Evolutionary conservation across 2,329 filamentous ascomycete species (phyloP).

Genomic region (Didymella pinodella): DNA sequence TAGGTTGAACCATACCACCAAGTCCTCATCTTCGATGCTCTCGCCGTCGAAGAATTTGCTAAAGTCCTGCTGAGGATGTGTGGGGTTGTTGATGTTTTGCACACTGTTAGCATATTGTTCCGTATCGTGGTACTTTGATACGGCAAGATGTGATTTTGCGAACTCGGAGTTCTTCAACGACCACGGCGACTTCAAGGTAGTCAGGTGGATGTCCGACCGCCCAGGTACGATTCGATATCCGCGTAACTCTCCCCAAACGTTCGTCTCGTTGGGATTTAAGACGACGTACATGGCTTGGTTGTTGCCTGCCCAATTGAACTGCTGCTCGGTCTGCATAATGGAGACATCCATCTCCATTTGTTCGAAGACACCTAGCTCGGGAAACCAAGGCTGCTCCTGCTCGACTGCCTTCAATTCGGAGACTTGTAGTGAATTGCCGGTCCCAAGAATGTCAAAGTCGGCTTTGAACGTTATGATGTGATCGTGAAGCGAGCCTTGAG

Average conservation of each 20-base stretch:
- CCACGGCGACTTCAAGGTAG: conserved; percentile 48
- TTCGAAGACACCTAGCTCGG: conserved; percentile 43
- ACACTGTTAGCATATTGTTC: conserved; percentile 52
- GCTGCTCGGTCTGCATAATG: conserved; percentile 53
- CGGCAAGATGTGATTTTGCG: conserved; percentile 51
- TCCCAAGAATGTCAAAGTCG: conserved; percentile 50
- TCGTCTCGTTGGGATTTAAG: conserved; percentile 60
- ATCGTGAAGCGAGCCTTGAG: conserved; percentile 45
- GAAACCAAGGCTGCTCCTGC: conserved; percentile 43
- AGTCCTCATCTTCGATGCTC: conserved; percentile 50
- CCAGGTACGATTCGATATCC: conserved; percentile 58
- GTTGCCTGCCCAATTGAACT: conserved; percentile 57
- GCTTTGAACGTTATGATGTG: conserved; percentile 55
- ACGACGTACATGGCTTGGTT: conserved; percentile 60
- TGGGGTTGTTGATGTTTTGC: conserved; percentile 49
- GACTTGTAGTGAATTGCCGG: conserved; percentile 47
- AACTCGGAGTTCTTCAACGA: conserved; percentile 47
- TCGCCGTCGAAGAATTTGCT: conserved; percentile 60
- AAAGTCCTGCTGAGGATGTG: conserved; percentile 56
- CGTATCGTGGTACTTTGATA: conserved; percentile 55
- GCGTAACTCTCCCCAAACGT: conserved; percentile 60
- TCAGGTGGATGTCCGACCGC: conserved; percentile 43
- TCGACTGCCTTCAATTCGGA: conserved; percentile 36
- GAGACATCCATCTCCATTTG: conserved; percentile 43
- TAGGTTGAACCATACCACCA: conserved; percentile 61